Evolutionary conservation across 2,329 filamentous ascomycete genomes (phyloP).

Genomic region (Sclerotinia sclerotiorum): DNA sequence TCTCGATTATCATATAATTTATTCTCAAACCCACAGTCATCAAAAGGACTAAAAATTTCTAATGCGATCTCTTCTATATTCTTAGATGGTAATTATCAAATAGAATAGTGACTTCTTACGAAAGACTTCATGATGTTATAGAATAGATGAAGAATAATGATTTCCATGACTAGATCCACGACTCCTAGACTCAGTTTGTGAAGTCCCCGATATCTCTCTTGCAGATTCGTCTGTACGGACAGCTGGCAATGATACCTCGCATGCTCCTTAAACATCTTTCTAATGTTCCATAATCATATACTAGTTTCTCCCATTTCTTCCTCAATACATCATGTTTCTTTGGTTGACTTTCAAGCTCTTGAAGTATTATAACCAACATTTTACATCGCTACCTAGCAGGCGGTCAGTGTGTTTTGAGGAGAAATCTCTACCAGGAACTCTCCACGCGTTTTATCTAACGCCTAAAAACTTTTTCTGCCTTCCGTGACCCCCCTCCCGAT

Average conservation of each 20-base stretch:
- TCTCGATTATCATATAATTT: too few relatives aligned
- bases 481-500: not conserved
- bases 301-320: not conserved
- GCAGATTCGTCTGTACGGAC: too few relatives aligned
- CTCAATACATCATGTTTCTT: not conserved
- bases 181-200: not conserved
- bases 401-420: too few relatives aligned
- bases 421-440: not conserved
- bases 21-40: too few relatives aligned
- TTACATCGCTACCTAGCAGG: not conserved
- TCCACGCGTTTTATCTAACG: not conserved
- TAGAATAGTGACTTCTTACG: too few relatives aligned
- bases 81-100: not conserved
- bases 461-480: not conserved
- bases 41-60: too few relatives aligned
- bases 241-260: not conserved
- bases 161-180: not conserved
- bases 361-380: not conserved
- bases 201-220: not conserved
- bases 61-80: too few relatives aligned
- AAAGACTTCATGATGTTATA: not conserved
- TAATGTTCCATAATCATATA: not conserved
- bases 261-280: not conserved
- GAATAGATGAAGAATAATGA: not conserved
- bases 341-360: not conserved